phyloP scores from a whole-genome alignment of 352 stramenopile species.

The Globisporangium barbulae region DNA sequence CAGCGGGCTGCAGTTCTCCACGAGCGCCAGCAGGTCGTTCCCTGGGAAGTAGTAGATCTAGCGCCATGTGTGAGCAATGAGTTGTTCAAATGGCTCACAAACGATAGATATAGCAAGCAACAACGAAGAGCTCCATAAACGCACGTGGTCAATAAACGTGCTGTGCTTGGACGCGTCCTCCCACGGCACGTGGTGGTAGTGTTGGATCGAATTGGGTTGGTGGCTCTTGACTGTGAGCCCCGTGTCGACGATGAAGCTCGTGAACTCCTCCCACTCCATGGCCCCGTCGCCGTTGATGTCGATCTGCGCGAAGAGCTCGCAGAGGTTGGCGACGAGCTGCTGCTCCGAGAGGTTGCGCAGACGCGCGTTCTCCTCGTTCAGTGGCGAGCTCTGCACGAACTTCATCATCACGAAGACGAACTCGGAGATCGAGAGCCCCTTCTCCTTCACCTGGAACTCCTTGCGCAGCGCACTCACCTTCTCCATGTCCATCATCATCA shows the following conservation, averaged over 20 bases:
- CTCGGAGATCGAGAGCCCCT: slow-evolving; percentile 75
- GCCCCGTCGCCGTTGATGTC: slow-evolving; percentile 90
- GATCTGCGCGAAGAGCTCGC: slow-evolving; percentile 89
- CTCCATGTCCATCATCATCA: slow-evolving; percentile 91
- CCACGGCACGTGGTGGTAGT: slow-evolving; percentile 74
- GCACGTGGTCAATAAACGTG: slow-evolving; percentile 71
- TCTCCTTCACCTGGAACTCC: slow-evolving; percentile 84
- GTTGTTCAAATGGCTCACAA: not conserved
- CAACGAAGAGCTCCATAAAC: not conserved
- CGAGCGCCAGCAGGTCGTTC: slow-evolving; percentile 62
- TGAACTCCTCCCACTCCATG: slow-evolving; percentile 94
- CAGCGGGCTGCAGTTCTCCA: slow-evolving; percentile 70
- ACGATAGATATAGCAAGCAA: not conserved
- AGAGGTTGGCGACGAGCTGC: slow-evolving; percentile 82
- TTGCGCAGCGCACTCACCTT: slow-evolving; percentile 82
- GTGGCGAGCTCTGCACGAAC: slow-evolving; percentile 55
- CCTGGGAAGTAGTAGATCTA: slow-evolving; percentile 81
- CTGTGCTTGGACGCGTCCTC: slow-evolving; percentile 86
- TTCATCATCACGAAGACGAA: slow-evolving; percentile 89
- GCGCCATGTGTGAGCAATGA: not conserved
- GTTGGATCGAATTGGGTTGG: slow-evolving; percentile 85
- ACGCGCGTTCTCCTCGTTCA: slow-evolving; percentile 61
- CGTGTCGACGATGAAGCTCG: slow-evolving; percentile 89
- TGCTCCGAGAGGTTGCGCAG: slow-evolving; percentile 62
- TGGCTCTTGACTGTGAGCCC: slow-evolving; percentile 79